These are phyloP conservation scores for Penicillium fimorum DNA, from an alignment of 495 filamentous ascomycete genomes.

Conservation along the genomic window DNA sequence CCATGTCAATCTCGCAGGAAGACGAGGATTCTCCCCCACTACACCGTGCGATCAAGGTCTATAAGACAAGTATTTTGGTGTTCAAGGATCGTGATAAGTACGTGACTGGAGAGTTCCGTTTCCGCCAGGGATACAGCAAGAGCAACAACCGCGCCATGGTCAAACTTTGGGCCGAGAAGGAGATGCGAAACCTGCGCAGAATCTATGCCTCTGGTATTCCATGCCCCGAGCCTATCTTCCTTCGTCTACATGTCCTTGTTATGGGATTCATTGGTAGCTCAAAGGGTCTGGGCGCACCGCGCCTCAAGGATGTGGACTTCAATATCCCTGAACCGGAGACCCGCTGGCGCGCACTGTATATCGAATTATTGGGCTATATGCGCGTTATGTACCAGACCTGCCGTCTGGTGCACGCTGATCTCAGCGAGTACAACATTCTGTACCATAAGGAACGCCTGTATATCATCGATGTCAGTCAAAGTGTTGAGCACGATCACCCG, in stretches of 20 bases:
- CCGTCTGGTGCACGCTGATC: constrained; percentile 87
- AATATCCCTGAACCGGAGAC: constrained; percentile 52
- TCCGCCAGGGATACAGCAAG: constrained; percentile 82
- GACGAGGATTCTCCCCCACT: constrained; percentile 42
- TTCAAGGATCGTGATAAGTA: constrained; percentile 98
- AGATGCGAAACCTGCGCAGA: constrained; percentile 88
- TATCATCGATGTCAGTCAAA: constrained; percentile 97
- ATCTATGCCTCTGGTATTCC: constrained; percentile 81
- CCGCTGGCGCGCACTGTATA: constrained; percentile 73
- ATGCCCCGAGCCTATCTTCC: constrained; percentile 82
- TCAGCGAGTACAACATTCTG: constrained; percentile 95
- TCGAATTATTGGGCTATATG: constrained; percentile 85
- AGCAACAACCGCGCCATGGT: constrained; percentile 92
- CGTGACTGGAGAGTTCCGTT: constrained; percentile 86
- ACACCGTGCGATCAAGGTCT: constrained; percentile 91
- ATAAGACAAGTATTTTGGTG: constrained; percentile 93
- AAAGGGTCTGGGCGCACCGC: constrained; percentile 81
- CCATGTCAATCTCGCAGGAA: constrained; percentile 53
- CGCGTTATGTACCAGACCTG: constrained; percentile 87
- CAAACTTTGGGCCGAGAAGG: constrained; percentile 97
- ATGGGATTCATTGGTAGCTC: constrained; percentile 91
- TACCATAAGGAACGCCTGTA: constrained; percentile 81
- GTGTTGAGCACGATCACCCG: constrained; percentile 94
- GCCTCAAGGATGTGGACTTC: constrained; percentile 72
- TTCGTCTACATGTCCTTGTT: constrained; percentile 85